phyloP scores from a whole-genome alignment of 2,329 filamentous ascomycete genomes.

The Aureobasidium sp. region DNA sequence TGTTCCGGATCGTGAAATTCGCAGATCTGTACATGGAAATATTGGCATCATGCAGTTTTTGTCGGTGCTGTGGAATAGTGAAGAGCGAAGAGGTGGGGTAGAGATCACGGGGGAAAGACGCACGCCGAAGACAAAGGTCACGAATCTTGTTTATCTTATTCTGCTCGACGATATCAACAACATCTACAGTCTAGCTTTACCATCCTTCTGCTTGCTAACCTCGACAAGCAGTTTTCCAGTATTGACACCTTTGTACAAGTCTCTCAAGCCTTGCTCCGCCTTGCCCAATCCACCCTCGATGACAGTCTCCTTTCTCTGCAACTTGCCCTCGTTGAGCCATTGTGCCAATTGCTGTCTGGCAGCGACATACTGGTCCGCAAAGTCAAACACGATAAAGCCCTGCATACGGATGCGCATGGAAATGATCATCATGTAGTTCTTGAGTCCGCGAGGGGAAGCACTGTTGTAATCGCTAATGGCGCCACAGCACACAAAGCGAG shows the following conservation, averaged over 20 bases:
- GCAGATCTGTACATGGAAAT: neutral
- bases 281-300: constrained; percentile 9
- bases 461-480: constrained; percentile 61
- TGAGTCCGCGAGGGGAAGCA: constrained; percentile 49
- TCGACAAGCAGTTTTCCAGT: constrained; percentile 11
- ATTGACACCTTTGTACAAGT: constrained; percentile 12
- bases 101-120: neutral
- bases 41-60: neutral
- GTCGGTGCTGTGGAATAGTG: neutral
- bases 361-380: constrained; percentile 47
- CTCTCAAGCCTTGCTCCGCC: constrained; percentile 9
- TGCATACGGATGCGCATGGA: constrained; percentile 54
- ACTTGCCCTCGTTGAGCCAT: constrained; percentile 62
- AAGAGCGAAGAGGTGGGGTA: neutral
- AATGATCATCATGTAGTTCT: constrained; percentile 48
- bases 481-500: constrained; percentile 65
- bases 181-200: constrained; percentile 3
- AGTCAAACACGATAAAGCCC: constrained; percentile 71
- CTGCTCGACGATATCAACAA: neutral
- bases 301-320: constrained; percentile 11
- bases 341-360: constrained; percentile 55
- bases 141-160: neutral
- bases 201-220: constrained; percentile 7
- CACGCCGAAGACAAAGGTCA: too few species aligned
- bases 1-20: neutral